A percentile compares a stretch with the other conserved stretches of the same genome.
Evolutionary conservation across 495 filamentous ascomycete species (phyloP).

Genomic region (Penicillium dipodomyicola): DNA sequence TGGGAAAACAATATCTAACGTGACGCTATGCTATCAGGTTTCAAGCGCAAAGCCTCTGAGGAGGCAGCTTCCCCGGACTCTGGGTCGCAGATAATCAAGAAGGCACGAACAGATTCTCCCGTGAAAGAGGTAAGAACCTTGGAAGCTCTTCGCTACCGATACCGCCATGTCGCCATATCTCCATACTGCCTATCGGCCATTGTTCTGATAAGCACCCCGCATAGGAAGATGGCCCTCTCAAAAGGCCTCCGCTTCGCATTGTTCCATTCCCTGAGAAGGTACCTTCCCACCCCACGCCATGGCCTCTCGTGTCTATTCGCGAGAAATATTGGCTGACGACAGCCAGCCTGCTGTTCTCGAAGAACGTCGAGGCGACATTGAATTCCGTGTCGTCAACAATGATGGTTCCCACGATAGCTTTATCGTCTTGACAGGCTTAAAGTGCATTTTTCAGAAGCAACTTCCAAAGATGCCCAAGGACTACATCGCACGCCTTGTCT

Average conservation of each 20-base stretch:
- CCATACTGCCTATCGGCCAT: background rate
- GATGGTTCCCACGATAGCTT: constrained; percentile 83
- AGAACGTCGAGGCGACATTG: constrained; percentile 92
- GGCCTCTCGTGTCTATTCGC: background rate
- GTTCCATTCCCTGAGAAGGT: constrained; percentile 87
- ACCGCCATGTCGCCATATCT: background rate
- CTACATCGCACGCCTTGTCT: constrained; percentile 95
- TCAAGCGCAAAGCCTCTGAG: constrained; percentile 77
- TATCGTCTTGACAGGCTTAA: constrained; percentile 92
- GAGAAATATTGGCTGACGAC: constrained; percentile 6
- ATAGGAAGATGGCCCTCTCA: constrained; percentile 34
- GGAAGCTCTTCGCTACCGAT: too few species aligned
- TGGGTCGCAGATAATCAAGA: constrained; percentile 46
- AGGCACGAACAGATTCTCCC: constrained; percentile 60
- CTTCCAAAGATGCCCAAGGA: constrained; percentile 99
- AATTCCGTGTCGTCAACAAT: constrained; percentile 98
- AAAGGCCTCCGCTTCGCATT: constrained; percentile 47
- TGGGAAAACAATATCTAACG: background rate
- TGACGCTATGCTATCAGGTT: constrained; percentile 40
- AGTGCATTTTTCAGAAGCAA: constrained; percentile 98
- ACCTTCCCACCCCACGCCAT: constrained; percentile 14
- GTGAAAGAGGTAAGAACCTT: constrained; percentile 52
- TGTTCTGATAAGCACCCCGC: constrained; percentile 2
- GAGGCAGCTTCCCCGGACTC: constrained; percentile 60
- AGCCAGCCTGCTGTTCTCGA: constrained; percentile 81